Base-by-base conservation (phyloP, 116 monocot genomes). In the Cymodocea nodosa region DNA sequence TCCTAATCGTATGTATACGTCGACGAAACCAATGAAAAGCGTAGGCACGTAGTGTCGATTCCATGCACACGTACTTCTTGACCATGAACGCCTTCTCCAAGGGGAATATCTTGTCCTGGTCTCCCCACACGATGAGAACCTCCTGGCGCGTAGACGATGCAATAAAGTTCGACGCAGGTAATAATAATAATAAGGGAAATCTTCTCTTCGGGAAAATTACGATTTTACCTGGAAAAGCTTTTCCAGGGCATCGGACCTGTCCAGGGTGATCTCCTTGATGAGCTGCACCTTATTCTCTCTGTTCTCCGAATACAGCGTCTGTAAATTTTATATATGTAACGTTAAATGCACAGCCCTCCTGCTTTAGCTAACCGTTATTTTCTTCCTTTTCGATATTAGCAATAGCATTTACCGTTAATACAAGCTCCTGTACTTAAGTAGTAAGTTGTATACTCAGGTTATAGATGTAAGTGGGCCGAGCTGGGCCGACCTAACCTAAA, bases 81-180 rank as follows among this genome's bases (percentile, higher is more conserved):
- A 89, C 48, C 34, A 77, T 6, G 50, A 64, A 60, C 0, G 84
- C 94, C 63, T 84, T 94, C 8, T 86, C 75, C 16, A 89, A 15
- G 5, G 85, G 86, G 50, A 94, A 94, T 59, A 94, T 70, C 23
- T 59, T 58, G 19, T 94, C 94, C 12, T 89, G 76, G 18, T 87
- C 86, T 59, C 94, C 94, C 94, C 94, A 94, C 7, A 94, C 50
- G 4, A 94, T 76, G 25, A 94, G 61, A 70, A 82, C 89, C n/a
- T 94, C 81, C 94, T 94, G 67, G n/a, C 57, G 75, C 18, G 63
- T 44, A 8, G 23, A 15, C 18, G 30, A 18, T 50, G n/a, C 36
- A 4, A 18, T 6, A 68, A 39, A 18, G 68, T n/a, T n/a, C n/a
- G n/a, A n/a, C n/a, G 35, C 8, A 36, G 5, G 15, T 36, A 55